phyloP scores from a whole-genome alignment of 2,329 filamentous ascomycete species.

The Pezicula carpinea region DNA sequence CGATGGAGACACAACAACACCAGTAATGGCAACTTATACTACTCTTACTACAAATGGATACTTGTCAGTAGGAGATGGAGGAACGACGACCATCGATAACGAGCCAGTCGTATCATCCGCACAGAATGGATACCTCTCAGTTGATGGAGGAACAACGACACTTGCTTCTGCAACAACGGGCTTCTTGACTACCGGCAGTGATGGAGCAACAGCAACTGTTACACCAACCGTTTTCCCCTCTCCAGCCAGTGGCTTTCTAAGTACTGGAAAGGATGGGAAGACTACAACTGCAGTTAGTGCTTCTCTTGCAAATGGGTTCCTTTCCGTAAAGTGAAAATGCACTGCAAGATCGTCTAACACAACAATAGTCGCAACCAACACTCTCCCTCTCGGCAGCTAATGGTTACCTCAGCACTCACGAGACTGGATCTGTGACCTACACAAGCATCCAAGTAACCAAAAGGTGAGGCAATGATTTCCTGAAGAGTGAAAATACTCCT shows the following conservation, averaged over 20 bases:
- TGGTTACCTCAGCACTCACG: neutral
- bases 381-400: neutral
- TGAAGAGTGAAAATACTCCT: neutral
- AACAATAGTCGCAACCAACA: too few species aligned
- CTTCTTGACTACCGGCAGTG: neutral
- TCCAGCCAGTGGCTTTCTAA: neutral
- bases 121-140: neutral
- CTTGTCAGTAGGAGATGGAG: neutral
- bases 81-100: neutral
- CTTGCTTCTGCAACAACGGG: neutral
- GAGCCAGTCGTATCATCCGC: neutral
- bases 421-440: neutral
- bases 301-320: neutral
- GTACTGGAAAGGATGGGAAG: neutral
- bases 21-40: too few species aligned
- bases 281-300: neutral
- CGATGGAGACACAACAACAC: constrained; percentile 3
- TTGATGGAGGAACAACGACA: neutral
- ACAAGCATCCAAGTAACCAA: neutral
- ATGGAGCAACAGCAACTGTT: neutral
- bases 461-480: neutral
- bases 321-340: too few species aligned
- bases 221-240: neutral
- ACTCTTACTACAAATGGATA: neutral
- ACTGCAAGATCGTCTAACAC: too few species aligned